Evolutionary conservation across 2,329 filamentous ascomycete genomes (phyloP).

Genomic region (Lizonia empirigonia): DNA sequence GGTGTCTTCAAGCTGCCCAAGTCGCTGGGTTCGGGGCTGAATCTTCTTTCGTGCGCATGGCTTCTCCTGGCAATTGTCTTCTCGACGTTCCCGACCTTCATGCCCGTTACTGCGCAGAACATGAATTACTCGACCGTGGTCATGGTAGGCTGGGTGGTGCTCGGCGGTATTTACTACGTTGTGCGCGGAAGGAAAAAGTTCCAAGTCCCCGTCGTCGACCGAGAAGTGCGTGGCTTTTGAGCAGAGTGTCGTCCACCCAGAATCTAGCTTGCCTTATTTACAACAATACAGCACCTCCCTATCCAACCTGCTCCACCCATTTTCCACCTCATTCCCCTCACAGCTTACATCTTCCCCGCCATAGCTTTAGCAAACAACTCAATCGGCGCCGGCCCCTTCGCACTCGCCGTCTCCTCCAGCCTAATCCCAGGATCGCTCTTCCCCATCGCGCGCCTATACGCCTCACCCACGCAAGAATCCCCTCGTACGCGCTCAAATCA

Average conservation of each 20-base stretch:
- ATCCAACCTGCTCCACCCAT: too few relatives aligned
- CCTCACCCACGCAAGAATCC: conserved; percentile 39
- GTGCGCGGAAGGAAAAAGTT: conserved; percentile 32
- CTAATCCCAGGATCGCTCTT: conserved; percentile 57
- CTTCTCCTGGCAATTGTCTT: conserved; percentile 54
- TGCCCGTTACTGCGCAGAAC: conserved; percentile 51
- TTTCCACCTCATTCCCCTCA: too few relatives aligned
- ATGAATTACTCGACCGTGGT: conserved; percentile 58
- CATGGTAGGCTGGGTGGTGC: conserved; percentile 48
- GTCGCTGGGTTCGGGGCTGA: conserved; percentile 43
- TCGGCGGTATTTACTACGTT: conserved; percentile 47
- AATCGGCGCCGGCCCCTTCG: conserved; percentile 30
- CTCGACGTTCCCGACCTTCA: conserved; percentile 51
- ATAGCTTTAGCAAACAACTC: conserved; percentile 30
- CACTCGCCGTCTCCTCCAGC: conserved; percentile 34
- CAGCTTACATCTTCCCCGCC: conserved; percentile 32
- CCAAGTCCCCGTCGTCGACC: conserved; percentile 29
- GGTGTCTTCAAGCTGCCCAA: conserved; percentile 39
- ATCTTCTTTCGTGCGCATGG: conserved; percentile 53
- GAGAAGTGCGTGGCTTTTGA: conserved; percentile 22
- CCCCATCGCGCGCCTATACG: conserved; percentile 59
- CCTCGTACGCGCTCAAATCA: conserved; percentile 42
- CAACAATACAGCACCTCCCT: neutral
- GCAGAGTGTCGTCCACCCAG: neutral
- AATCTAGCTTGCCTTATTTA: neutral